These are phyloP conservation scores for Cucurbita pepo DNA, from an alignment of 306 rosid genomes.

Conservation along the genomic window DNA sequence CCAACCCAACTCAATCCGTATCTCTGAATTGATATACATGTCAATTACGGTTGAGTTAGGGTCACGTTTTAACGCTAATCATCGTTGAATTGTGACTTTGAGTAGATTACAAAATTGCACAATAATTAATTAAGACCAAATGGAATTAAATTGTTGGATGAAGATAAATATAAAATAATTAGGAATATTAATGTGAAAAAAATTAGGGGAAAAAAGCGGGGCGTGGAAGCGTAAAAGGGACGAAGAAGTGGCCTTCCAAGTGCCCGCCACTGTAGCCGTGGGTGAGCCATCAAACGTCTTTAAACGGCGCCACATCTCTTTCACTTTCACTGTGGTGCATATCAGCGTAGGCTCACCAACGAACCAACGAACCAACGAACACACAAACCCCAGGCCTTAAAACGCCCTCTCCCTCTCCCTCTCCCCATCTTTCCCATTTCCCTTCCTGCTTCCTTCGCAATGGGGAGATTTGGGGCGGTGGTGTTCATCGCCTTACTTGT, in stretches of 20 bases:
- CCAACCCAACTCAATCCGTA: no score
- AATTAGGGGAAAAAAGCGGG: neutral
- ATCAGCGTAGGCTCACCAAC: neutral
- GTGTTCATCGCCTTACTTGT: slow-evolving; percentile 13
- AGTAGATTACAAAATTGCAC: neutral
- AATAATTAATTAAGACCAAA: neutral
- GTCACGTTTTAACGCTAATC: no score
- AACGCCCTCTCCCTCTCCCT: no score
- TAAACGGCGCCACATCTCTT: slow-evolving; percentile 2
- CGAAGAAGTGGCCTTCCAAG: neutral
- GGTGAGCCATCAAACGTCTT: neutral
- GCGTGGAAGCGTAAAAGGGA: neutral
- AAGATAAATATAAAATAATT: neutral
- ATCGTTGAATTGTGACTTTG: no score
- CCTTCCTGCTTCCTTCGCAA: neutral
- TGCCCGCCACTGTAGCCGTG: neutral
- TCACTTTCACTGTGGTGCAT: neutral
- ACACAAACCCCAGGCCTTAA: no score
- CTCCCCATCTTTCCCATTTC: neutral
- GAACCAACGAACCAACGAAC: no score
- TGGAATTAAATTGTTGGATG: neutral
- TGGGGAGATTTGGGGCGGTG: slow-evolving; percentile 26
- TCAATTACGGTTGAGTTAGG: no score
- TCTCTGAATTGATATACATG: no score
- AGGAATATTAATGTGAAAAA: neutral